A percentile compares a stretch with the other conserved stretches of the same genome.
Conservation (phyloP, 495 filamentous ascomycete species). For the Penicillium egyptiacum region DNA sequence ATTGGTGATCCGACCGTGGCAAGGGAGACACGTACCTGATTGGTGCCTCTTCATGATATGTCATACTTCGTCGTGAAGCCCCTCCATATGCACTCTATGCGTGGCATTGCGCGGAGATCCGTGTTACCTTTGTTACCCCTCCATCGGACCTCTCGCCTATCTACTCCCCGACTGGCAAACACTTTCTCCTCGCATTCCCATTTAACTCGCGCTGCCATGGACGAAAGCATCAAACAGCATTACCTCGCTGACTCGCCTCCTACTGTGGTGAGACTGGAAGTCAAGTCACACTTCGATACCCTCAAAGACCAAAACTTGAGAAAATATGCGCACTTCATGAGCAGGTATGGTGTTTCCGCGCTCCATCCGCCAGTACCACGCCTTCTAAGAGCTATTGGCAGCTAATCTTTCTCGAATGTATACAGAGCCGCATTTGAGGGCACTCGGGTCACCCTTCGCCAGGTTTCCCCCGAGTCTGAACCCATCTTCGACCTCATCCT, state of each 20-base stretch:
- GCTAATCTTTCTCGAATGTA: slow-evolving; percentile 14
- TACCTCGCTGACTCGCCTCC: slow-evolving; percentile 91
- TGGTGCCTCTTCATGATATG: slow-evolving; percentile 19
- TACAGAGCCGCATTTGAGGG: slow-evolving; percentile 80
- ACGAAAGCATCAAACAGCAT: slow-evolving; percentile 52
- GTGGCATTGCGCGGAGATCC: slow-evolving; percentile 37
- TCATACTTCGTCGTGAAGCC: slow-evolving; percentile 21
- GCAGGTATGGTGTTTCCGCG: slow-evolving; percentile 54
- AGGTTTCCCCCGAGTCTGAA: slow-evolving; percentile 88
- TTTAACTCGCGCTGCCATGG: slow-evolving; percentile 33
- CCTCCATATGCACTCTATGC: slow-evolving; percentile 28
- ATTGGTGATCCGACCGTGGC: slow-evolving; percentile 9
- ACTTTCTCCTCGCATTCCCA: slow-evolving; percentile 18
- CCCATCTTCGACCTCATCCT: slow-evolving; percentile 90
- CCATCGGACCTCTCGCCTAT: slow-evolving; percentile 18
- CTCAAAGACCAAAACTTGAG: slow-evolving; percentile 67
- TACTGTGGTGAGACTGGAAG: slow-evolving; percentile 76
- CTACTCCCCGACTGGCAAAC: slow-evolving; percentile 17
- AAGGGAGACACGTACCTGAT: slow-evolving; percentile 14
- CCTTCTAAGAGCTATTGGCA: background rate
- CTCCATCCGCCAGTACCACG: background rate
- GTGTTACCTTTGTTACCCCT: slow-evolving; percentile 31
- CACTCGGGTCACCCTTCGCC: slow-evolving; percentile 79
- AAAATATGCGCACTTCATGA: slow-evolving; percentile 90
- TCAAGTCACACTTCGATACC: slow-evolving; percentile 86